Evolutionary conservation across 345 rosid species (phyloP).

Genomic region (Sisymbrium altissimum): DNA sequence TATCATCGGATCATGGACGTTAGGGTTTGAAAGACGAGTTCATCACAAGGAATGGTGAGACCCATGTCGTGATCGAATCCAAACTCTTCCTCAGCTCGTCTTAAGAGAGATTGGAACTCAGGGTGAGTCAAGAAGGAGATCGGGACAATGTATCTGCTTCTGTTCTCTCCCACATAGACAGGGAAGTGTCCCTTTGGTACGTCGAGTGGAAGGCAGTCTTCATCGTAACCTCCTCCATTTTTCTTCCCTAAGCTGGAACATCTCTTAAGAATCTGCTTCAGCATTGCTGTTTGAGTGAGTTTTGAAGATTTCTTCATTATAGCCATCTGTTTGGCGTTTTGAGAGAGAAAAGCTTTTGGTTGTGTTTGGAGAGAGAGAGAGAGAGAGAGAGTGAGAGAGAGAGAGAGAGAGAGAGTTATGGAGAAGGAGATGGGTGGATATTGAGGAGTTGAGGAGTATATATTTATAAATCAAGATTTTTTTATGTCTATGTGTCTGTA

Average conservation of each 20-base stretch:
- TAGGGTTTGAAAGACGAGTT: slow-evolving; percentile 46
- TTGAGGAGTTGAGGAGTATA: slow-evolving; percentile 32
- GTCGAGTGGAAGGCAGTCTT: slow-evolving; percentile 59
- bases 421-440: slow-evolving; percentile 28
- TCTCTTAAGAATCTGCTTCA: slow-evolving; percentile 63
- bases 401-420: slow-evolving; percentile 15
- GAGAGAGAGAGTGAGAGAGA: slow-evolving; percentile 15
- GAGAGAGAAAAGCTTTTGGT: slow-evolving; percentile 20
- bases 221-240: slow-evolving; percentile 37
- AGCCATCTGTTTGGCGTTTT: slow-evolving; percentile 42
- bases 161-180: slow-evolving; percentile 82
- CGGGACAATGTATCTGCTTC: slow-evolving; percentile 88
- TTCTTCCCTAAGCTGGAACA: slow-evolving; percentile 72
- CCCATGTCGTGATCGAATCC: slow-evolving; percentile 94
- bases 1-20: slow-evolving; percentile 32
- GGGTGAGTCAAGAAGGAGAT: slow-evolving; percentile 78
- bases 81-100: slow-evolving; percentile 88
- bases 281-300: slow-evolving; percentile 47
- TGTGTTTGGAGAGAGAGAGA: slow-evolving; percentile 4
- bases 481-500: slow-evolving; percentile 32
- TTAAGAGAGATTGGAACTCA: slow-evolving; percentile 71
- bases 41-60: slow-evolving; percentile 88
- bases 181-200: slow-evolving; percentile 96
- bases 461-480: slow-evolving; percentile 25
- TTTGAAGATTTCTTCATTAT: slow-evolving; percentile 47